phyloP scores from a whole-genome alignment of 1,139 yeast genomes.

The Candida neerlandica region DNA sequence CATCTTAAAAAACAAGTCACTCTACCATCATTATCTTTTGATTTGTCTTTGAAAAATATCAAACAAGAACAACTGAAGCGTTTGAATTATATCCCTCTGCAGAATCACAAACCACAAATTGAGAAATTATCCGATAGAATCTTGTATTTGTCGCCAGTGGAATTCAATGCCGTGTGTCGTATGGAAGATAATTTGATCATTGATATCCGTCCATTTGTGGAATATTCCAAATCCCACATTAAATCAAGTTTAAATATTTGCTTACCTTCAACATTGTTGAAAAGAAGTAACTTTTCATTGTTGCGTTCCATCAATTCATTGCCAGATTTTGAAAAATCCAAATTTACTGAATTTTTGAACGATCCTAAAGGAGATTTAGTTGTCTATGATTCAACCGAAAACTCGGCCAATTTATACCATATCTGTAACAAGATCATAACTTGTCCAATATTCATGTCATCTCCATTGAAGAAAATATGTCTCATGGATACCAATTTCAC shows the following conservation, averaged over 20 bases:
- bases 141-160: not conserved
- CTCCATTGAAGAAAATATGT: slow-evolving; percentile 14
- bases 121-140: slow-evolving; percentile 14
- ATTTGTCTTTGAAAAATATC: slow-evolving; percentile 10
- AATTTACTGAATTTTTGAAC: slow-evolving; percentile 21
- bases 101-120: slow-evolving; percentile 16
- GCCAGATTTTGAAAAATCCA: slow-evolving; percentile 43
- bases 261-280: slow-evolving; percentile 75
- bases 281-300: slow-evolving; percentile 65
- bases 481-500: slow-evolving; percentile 17
- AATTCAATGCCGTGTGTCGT: not conserved
- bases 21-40: slow-evolving; percentile 12
- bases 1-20: slow-evolving; percentile 19
- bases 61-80: slow-evolving; percentile 18
- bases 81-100: slow-evolving; percentile 16
- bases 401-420: slow-evolving; percentile 43
- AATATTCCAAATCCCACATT: slow-evolving; percentile 55
- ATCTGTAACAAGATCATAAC: slow-evolving; percentile 53
- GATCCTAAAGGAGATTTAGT: slow-evolving; percentile 12
- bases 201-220: slow-evolving; percentile 74
- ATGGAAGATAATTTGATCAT: slow-evolving; percentile 40
- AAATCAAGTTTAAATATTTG: slow-evolving; percentile 66
- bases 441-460: slow-evolving; percentile 8
- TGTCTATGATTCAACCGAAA: slow-evolving; percentile 34
- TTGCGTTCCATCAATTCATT: slow-evolving; percentile 59